Evolutionary conservation across 768 basidiomycete species (phyloP).

Genomic region (Phylloporus arenicola): DNA sequence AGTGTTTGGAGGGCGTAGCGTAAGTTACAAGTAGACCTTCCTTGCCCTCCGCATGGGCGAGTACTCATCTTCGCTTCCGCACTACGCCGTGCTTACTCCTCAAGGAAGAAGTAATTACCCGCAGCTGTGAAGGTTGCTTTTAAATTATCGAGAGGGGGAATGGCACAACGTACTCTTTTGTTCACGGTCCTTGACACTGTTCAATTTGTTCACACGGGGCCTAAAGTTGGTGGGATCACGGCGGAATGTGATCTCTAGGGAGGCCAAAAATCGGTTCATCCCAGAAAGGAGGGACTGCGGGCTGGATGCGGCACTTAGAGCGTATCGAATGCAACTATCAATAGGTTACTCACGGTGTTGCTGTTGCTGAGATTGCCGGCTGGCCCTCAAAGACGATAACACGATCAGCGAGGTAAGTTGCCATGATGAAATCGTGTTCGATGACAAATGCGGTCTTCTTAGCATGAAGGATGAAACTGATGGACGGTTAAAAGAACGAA

Average conservation of each 20-base stretch:
- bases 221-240: conserved; percentile 95
- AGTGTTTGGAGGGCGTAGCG: conserved; percentile 1
- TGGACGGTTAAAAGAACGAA: conserved; percentile 1
- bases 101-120: conserved; percentile 91
- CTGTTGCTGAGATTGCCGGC: conserved; percentile 84
- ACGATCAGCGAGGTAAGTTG: conserved; percentile 96
- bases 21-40: conserved; percentile 13
- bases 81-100: conserved; percentile 46
- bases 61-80: not conserved
- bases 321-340: not conserved
- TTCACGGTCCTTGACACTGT: conserved; percentile 84
- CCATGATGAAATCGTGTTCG: conserved; percentile 99
- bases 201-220: conserved; percentile 79
- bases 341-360: conserved; percentile 65
- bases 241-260: conserved; percentile 95
- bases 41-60: not conserved
- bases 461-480: conserved; percentile 86
- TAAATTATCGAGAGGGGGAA: conserved; percentile 4
- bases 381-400: conserved; percentile 89
- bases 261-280: conserved; percentile 97
- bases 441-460: conserved; percentile 99
- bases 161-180: conserved; percentile 59
- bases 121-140: conserved; percentile 40
- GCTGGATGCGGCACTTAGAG: conserved; percentile 34
- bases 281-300: conserved; percentile 93